Base-by-base conservation (phyloP, 176 grass and related monocot species). In the Triticum monococcum region DNA sequence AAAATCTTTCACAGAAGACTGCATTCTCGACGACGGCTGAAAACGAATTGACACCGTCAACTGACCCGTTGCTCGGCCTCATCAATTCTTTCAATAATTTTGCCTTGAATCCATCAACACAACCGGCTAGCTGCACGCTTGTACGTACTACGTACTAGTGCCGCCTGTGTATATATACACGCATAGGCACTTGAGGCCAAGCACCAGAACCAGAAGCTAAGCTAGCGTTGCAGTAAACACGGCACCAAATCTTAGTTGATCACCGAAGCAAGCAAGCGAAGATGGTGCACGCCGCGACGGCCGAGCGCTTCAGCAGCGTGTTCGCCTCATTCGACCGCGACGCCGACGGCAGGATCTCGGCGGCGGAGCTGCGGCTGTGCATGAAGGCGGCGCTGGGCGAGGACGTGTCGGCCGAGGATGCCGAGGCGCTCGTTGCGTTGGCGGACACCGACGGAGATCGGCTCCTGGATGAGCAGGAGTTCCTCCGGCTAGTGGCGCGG, bases 271-370 rank as follows among this genome's bases (percentile, higher is more conserved):
- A 73, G 38, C 5, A 74, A 74, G 5, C 2, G 17, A 18, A 76
- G 16, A 76, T 76, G 73, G 45, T 20, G 25, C 43, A 32, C 16
- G 8, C 16, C 8, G 4, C 73, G 14, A 54, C 75, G 26, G n/a
- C 64, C 32, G 77, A 84, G 3, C 8, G 23, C 41, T 75, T 87
- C 5, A 48, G 70, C 64, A 41, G 73, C 9, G 8, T 90, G 2
- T 90, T 90, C 79, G 36, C 62, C 3, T 38, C 52, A 1, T 79
- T 86, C 10, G 88, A 83, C 71, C 36, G 23, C 9, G 54, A 90
- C 72, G 71, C 37, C 71, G 79, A 90, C 64, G 72, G 83, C 31
- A 82, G 35, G 88, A 69, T 90, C 88, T 82, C 78, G 0, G 45
- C 46, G 9, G 2, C 6, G 13, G 83, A 90, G 78, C 88, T 90